Base-by-base conservation (phyloP, 169 alveolate species). In the Eimeria falciformis region DNA sequence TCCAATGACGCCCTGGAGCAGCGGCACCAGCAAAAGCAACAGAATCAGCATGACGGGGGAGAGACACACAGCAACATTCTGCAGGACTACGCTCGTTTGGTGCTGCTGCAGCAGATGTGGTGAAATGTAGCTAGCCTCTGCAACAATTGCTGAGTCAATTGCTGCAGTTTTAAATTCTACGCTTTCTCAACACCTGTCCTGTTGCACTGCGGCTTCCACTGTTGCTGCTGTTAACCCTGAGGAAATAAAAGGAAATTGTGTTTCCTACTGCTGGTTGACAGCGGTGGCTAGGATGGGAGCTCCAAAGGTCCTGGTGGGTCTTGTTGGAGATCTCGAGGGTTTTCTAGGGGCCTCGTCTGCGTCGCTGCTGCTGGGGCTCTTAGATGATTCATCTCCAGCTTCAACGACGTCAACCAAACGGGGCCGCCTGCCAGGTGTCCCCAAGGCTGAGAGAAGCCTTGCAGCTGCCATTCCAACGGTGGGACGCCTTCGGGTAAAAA, bases 401-500 rank as follows among this genome's bases (percentile, higher is more conserved):
- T 53, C 53, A 7, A 50, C 43, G 50, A 53, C 21, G 27, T 45
- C 18, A 33, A 43, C 89, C 27, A 29, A 47, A 23, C 73, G 9
- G 45, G 47, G 3, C 12, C 47, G 33, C 73, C 29, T 65, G 0
- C 40, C 50, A 50, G 87, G 87, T 40, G 87, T 50, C 68, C 71
- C 89, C 55, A 79, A 25, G 33, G 89, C 75, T 27, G 89, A 79
- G 47, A 79, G 12, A 17, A 79, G 53, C 53, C 73, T 50, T 55
- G 55, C 56, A 27, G 89, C 89, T 79, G 89, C 89, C 25, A 79
- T 73, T 25, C 75, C 89, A n/a, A 55, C 33, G 14, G 89, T 50
- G 21, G 73, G 56, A 21, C 43, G 73, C 73, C 47, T 27, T 4
- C 89, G 69, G 53, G 46, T 37, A 27, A 18, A 5, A 5, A 69